A percentile compares a stretch with the other conserved stretches of the same genome.
phyloP scores from a whole-genome alignment of 768 basidiomycete genomes.

The Udeniomyces megalosporus region DNA sequence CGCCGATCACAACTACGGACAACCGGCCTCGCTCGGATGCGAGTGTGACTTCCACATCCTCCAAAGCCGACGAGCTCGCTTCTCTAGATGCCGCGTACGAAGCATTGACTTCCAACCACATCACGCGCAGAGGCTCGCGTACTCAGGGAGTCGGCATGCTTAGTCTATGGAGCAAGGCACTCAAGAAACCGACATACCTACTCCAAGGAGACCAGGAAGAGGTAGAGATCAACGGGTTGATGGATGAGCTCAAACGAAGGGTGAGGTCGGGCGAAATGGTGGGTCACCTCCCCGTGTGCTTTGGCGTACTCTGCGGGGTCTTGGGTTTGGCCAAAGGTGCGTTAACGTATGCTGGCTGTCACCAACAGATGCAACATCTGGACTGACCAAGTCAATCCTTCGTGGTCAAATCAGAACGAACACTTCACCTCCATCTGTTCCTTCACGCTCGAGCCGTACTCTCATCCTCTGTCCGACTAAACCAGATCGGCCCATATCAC shows the following conservation, averaged over 20 bases:
- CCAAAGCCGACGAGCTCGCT: constrained; percentile 35
- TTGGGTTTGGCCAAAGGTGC: constrained; percentile 57
- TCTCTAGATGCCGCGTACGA: constrained; percentile 65
- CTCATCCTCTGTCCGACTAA: constrained; percentile 82
- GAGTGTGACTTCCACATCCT: constrained; percentile 8
- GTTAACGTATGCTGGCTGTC: too few species aligned
- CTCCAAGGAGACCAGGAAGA: constrained; percentile 22
- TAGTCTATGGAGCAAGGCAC: constrained; percentile 68
- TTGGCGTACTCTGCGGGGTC: constrained; percentile 67
- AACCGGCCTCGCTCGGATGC: not conserved
- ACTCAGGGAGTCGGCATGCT: constrained; percentile 86
- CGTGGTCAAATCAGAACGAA: constrained; percentile 42
- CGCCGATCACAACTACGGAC: too few species aligned
- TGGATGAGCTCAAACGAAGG: constrained; percentile 15
- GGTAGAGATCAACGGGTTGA: constrained; percentile 1
- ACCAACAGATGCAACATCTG: too few species aligned
- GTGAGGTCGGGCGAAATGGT: constrained; percentile 48
- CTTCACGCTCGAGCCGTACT: constrained; percentile 77
- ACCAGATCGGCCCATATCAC: constrained; percentile 79
- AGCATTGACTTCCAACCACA: constrained; percentile 72
- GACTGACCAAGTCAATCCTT: too few species aligned
- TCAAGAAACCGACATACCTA: constrained; percentile 40
- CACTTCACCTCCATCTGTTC: constrained; percentile 79
- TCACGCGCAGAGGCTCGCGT: constrained; percentile 68
- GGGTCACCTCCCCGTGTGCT: constrained; percentile 81